Base-by-base conservation (phyloP, 2,329 filamentous ascomycete genomes). In the Ophiocordyceps australis region DNA sequence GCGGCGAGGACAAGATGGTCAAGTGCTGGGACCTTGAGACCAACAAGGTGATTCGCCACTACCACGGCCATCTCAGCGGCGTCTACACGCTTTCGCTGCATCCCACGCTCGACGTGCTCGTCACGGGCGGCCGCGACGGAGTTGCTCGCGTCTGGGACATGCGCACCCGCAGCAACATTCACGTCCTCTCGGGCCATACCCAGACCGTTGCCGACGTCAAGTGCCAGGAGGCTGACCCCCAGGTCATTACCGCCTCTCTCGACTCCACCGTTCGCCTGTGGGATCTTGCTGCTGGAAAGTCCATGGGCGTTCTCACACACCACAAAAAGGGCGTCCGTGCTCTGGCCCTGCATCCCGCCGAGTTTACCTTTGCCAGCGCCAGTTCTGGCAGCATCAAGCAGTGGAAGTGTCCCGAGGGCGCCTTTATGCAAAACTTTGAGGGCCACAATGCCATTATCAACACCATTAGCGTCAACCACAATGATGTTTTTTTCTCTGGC, bases 11-110 rank as follows among this genome's bases (percentile, higher is more conserved):
- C 50, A 98, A 98, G 59, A 94, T 94, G 85, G 89, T 98, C 34
- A 98, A 98, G 54, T 98, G 89, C 55, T 98, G 89, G 89, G 89
- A 98, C 56, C 57, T 98, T 36, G 89, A 98, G 52, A 94, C 86
- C n/a, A 98, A 98, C 59, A 94, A 94, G 52, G 89, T 98, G 32
- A 94, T 95, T 44, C 71, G 86, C 20, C 83, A 94, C 52, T 98
- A 95, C 49, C 89, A 98, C 48, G 91, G 91, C 12, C 89, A 98
- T 54, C 59, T 98, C 14, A 92, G 81, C 39, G 89, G 89, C 35
- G 89, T 98, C 4, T 98, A 98, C 54, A 85, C 85, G 1, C 60
- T 98, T 5, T 70, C 79, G 3, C 58, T 98, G n/a, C 89, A 98
- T 46, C 89, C 89, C 1, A 93, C 83, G 0, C 65, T 98, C 5